Evolutionary conservation across 306 rosid species (phyloP), one percentile per base, ranked within the genome.

Genomic region (Quercus bicolor): DNA sequence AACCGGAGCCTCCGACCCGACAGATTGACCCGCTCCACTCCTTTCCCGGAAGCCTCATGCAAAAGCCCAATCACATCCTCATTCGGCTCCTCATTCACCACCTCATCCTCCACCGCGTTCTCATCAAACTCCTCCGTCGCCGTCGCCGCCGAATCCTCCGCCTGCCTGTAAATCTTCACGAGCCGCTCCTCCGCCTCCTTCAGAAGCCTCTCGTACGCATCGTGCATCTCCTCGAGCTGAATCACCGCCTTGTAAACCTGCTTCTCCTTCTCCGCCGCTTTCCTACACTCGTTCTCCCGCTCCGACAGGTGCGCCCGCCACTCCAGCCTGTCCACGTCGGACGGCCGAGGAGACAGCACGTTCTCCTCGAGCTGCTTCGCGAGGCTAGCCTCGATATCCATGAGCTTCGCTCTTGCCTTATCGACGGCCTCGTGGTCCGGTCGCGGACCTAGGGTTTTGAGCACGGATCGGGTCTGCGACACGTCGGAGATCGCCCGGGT

Each of bases 391-490:
- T 93, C 97, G 4, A 96, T 51, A 3, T 88, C 93, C 0, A 75
- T 73, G 0, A 93, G 82, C 87, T 72, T 88, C 59, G 86, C 88
- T 78, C 73, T 85, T 3, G 97, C 94, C 0, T 73, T 40, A 75
- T 95, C 99, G 10, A 95, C 88, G 40, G 87, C 74, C 81, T 95
- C 97, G 70, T 95, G 99, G 34, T 93, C 92, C 18, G 98, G 97
- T 7, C 97, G 81, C 33, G 87, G 86, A 52, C 99, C 99, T 13
- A 95, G 86, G 7, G 88, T 78, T 5, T 72, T 79, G 31, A 95
- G 96, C 5, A 93, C 86, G 12, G 90, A 84, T 70, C 99, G 94
- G 77, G 98, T 80, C 86, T 93, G 94, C 24, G 96, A 68, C 55
- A 95, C 99, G 37, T 95, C 99, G 16, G 96, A 37, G 20, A 95